A percentile compares a stretch with the other conserved stretches of the same genome.
Conservation (phyloP, 2,329 filamentous ascomycete species). For the Nothophaeocryptopus gaeumannii region DNA sequence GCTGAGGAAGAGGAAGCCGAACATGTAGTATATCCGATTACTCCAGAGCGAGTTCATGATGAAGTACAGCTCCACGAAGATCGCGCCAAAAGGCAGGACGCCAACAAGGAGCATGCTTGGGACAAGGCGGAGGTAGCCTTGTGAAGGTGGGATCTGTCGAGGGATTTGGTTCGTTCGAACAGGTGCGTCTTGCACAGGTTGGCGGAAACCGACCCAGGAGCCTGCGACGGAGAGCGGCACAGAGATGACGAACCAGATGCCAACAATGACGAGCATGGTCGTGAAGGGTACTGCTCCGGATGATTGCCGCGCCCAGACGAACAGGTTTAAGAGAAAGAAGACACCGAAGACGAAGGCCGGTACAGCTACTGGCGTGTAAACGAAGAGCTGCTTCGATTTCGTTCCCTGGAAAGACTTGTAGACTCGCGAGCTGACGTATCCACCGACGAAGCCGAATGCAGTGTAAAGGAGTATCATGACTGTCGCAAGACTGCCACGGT, state of each 20-base stretch:
- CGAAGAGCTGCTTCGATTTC: conserved; percentile 90
- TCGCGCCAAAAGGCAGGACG: conserved; percentile 89
- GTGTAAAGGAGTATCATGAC: conserved; percentile 94
- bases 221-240: conserved; percentile 86
- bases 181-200: conserved; percentile 66
- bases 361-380: conserved; percentile 78
- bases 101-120: conserved; percentile 91
- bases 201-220: conserved; percentile 88
- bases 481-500: conserved; percentile 88
- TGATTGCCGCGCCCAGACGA: conserved; percentile 89
- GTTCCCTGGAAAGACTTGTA: conserved; percentile 95
- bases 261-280: conserved; percentile 90
- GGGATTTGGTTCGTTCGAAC: conserved; percentile 98
- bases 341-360: conserved; percentile 79
- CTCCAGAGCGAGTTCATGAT: conserved; percentile 99
- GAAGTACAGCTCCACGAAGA: conserved; percentile 98
- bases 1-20: conserved; percentile 96
- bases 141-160: conserved; percentile 83
- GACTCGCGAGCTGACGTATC: conserved; percentile 82
- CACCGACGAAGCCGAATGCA: conserved; percentile 85
- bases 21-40: conserved; percentile 99
- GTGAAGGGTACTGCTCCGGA: conserved; percentile 93
- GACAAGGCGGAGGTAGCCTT: conserved; percentile 78
- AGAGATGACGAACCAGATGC: conserved; percentile 96
- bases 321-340: conserved; percentile 94